Evolutionary conservation across 2,329 filamentous ascomycete genomes (phyloP).

Genomic region (Zasmidium cellare): DNA sequence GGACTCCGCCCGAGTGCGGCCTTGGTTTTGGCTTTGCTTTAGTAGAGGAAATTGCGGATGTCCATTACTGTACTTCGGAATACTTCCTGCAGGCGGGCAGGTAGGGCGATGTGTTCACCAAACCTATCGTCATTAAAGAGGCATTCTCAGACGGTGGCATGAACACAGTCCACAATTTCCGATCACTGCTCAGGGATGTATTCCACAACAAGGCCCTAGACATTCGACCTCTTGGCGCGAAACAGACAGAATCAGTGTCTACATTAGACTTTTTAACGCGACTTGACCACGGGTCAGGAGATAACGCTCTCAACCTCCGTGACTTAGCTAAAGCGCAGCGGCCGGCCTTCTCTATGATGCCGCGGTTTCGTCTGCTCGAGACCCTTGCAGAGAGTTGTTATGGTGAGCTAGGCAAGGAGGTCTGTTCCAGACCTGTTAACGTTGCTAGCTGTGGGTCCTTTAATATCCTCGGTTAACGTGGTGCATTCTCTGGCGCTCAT

Average conservation of each 20-base stretch:
- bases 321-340: constrained; percentile 2
- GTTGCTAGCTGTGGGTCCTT: constrained; percentile 3
- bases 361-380: constrained; percentile 8
- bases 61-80: no score
- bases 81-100: no score
- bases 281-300: no score
- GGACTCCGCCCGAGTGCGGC: no score
- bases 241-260: not conserved
- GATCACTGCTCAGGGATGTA: not conserved
- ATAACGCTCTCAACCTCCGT: constrained; percentile 11
- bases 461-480: no score
- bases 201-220: no score
- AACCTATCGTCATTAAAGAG: constrained; percentile 16
- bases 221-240: not conserved
- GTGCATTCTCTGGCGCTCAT: no score
- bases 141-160: constrained; percentile 10
- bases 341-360: constrained; percentile 12
- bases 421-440: not conserved
- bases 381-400: constrained; percentile 4
- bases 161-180: constrained; percentile 8
- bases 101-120: not conserved
- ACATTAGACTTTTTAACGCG: no score
- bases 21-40: no score
- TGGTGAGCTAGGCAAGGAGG: not conserved
- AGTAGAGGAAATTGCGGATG: no score